Evolutionary conservation across 768 basidiomycete species (phyloP), one percentile per base, ranked within the genome.

Genomic region (Phylloporus sp.): DNA sequence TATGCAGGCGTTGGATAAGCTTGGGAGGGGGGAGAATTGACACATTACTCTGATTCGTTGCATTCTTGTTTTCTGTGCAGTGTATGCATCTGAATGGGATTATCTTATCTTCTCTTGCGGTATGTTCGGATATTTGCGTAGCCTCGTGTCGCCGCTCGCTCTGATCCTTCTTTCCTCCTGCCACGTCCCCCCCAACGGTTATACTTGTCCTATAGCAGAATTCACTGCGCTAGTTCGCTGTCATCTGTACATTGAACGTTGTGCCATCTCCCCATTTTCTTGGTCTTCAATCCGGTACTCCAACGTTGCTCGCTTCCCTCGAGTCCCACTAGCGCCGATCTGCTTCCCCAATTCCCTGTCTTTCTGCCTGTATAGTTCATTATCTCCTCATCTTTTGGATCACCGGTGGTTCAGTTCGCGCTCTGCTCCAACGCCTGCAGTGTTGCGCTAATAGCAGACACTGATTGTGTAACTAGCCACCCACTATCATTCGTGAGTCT

Each of bases 1-100:
- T n/a, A n/a, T 78, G 16, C 75, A 80, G 36, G 76, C 92, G 20
- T 68, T 97, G 63, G 93, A 94, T 61, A 97, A 95, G 71, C 82
- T 97, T 31, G 87, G 84, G 7, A 76, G n/a, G n/a, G 92, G 52
- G 81, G 77, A 77, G 72, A 45, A 65, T n/a, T n/a, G 49, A 65
- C n/a, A n/a, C n/a, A n/a, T n/a, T n/a, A n/a, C n/a, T n/a, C n/a
- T n/a, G n/a, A n/a, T n/a, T n/a, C n/a, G n/a, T n/a, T n/a, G n/a
- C n/a, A n/a, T n/a, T n/a, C n/a, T n/a, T n/a, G n/a, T n/a, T n/a
- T n/a, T n/a, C n/a, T n/a, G n/a, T n/a, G n/a, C n/a, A n/a, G n/a
- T n/a, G n/a, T n/a, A n/a, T n/a, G n/a, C n/a, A n/a, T n/a, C n/a
- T n/a, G n/a, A n/a, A n/a, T n/a, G n/a, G n/a, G n/a, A n/a, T n/a